phyloP scores from a whole-genome alignment of 2,329 filamentous ascomycete species.

The Graphilbum fragrans region DNA sequence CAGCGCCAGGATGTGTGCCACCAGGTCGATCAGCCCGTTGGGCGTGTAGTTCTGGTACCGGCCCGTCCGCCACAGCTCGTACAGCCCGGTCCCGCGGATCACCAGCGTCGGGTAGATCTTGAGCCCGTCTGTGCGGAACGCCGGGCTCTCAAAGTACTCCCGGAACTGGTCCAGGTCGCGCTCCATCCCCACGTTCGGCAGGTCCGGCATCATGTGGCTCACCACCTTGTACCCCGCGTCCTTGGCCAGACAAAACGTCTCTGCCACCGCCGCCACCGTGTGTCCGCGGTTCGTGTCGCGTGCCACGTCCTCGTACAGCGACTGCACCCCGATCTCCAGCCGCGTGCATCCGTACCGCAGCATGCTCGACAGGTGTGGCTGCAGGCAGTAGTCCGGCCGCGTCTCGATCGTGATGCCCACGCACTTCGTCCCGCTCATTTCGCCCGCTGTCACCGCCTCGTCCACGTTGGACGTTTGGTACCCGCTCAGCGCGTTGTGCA shows the following conservation, averaged over 20 bases:
- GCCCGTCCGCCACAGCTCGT: slow-evolving; percentile 94
- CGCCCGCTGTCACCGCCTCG: slow-evolving; percentile 84
- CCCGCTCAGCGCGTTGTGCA: slow-evolving; percentile 93
- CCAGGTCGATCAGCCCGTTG: slow-evolving; percentile 88
- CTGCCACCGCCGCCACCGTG: slow-evolving; percentile 86
- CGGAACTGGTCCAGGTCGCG: slow-evolving; percentile 92
- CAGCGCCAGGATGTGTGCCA: slow-evolving; percentile 88
- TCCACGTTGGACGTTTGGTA: slow-evolving; percentile 93
- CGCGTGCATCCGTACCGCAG: slow-evolving; percentile 94
- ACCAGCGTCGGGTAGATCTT: slow-evolving; percentile 98
- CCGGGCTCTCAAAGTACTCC: slow-evolving; percentile 95
- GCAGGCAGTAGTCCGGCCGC: slow-evolving; percentile 88
- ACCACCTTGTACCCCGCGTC: slow-evolving; percentile 98
- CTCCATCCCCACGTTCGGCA: slow-evolving; percentile 98
- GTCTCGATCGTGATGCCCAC: slow-evolving; percentile 99
- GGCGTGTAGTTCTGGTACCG: slow-evolving; percentile 98
- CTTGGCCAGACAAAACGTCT: slow-evolving; percentile 95
- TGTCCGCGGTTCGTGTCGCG: slow-evolving; percentile 94
- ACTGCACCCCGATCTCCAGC: slow-evolving; percentile 90
- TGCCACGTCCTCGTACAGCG: slow-evolving; percentile 95
- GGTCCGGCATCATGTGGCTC: slow-evolving; percentile 98
- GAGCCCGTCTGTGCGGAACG: slow-evolving; percentile 88
- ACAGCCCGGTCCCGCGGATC: slow-evolving; percentile 89
- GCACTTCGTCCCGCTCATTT: slow-evolving; percentile 94
- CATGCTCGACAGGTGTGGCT: slow-evolving; percentile 93